Conservation (phyloP, 225 moss, liverwort and hornwort genomes). For the Thuidium tamariscinum region DNA sequence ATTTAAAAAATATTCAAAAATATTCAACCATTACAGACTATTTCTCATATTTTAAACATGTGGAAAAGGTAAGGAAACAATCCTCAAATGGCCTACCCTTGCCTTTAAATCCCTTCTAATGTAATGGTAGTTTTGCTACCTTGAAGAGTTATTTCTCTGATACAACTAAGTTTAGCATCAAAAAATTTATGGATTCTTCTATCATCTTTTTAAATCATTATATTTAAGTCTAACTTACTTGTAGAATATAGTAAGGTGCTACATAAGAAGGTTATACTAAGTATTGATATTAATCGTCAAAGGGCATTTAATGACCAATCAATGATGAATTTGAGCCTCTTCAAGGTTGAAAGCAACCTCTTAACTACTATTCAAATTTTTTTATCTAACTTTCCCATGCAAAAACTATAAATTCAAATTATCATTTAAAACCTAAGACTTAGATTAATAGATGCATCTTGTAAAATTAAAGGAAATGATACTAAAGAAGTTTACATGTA, state of each 20-base stretch:
- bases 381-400: too few relatives aligned
- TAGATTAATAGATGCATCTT: neutral
- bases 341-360: neutral
- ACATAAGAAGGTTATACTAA: too few relatives aligned
- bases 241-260: neutral
- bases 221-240: rapidly evolving
- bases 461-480: neutral
- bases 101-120: too few relatives aligned
- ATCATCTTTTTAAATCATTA: neutral
- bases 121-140: too few relatives aligned
- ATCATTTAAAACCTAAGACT: neutral
- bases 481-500: neutral
- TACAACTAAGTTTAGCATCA: rapidly evolving
- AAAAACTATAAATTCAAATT: neutral
- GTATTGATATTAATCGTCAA: rapidly evolving
- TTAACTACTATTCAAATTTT: neutral
- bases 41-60: too few relatives aligned
- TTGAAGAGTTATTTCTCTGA: rapidly evolving
- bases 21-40: too few relatives aligned
- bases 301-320: neutral
- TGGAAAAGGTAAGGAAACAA: too few relatives aligned
- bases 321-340: rapidly evolving
- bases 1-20: too few relatives aligned
- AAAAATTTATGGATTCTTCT: rapidly evolving
- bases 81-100: too few relatives aligned